These are phyloP conservation scores for Podila verticillata DNA, from an alignment of 192 early-diverging fungal species.

Conservation along the genomic window DNA sequence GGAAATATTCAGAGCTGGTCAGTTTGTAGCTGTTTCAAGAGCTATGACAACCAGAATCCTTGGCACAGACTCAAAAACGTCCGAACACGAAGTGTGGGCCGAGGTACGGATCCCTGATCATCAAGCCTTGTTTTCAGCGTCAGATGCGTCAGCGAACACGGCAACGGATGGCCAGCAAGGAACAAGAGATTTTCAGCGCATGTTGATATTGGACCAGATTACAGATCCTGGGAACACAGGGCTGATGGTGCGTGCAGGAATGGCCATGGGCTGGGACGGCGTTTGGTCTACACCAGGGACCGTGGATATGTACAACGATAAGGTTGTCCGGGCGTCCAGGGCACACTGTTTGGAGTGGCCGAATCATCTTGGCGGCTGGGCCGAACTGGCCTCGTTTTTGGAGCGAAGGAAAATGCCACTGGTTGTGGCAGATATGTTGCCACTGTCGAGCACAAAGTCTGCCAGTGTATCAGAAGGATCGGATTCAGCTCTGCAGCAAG, in stretches of 20 bases:
- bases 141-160: background rate
- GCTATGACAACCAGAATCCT: conserved; percentile 54
- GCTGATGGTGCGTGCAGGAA: conserved; percentile 56
- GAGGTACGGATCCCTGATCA: conserved; percentile 54
- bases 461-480: background rate
- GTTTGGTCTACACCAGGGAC: conserved; percentile 49
- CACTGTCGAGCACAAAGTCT: conserved; percentile 5
- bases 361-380: conserved; percentile 11
- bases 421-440: conserved; percentile 59
- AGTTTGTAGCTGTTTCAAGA: conserved; percentile 52
- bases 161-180: background rate
- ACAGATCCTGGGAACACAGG: conserved; percentile 60
- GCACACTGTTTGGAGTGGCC: conserved; percentile 54
- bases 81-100: conserved; percentile 57
- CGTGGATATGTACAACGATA: conserved; percentile 58
- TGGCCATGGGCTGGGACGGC: conserved; percentile 56
- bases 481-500: no score
- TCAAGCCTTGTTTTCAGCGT: conserved; percentile 1
- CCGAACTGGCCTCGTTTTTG: conserved; percentile 23
- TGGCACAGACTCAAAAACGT: conserved; percentile 53
- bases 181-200: conserved; percentile 7
- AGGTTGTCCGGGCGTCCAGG: conserved; percentile 57
- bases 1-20: conserved; percentile 36
- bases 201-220: conserved; percentile 58
- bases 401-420: conserved; percentile 34